A percentile compares a stretch with the other conserved stretches of the same genome.
Evolutionary conservation across 2,329 filamentous ascomycete species (phyloP).

Genomic region (Zasmidium citrigriseum): DNA sequence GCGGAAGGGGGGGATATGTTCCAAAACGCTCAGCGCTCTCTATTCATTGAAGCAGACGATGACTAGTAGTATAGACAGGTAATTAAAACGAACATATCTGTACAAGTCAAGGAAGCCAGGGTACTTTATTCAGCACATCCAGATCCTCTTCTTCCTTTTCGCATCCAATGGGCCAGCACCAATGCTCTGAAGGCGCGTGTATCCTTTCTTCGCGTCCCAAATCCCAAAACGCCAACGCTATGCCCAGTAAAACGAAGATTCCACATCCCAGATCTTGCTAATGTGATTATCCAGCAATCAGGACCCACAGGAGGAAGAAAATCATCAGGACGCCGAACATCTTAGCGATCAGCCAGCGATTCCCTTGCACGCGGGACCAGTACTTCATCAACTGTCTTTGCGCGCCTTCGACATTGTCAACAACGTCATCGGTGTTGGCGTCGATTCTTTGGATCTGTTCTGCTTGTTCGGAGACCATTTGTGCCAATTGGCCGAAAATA

Average conservation of each 20-base stretch:
- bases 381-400: conserved; percentile 96
- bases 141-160: not conserved
- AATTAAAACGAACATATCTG: not conserved
- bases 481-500: conserved; percentile 91
- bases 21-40: not conserved
- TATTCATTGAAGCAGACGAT: not conserved
- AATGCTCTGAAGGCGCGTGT: not conserved
- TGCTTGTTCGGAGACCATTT: conserved; percentile 96
- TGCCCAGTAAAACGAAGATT: too few species aligned
- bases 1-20: not conserved
- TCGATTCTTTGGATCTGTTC: conserved; percentile 98
- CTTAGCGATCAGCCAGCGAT: conserved; percentile 87
- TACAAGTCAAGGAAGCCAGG: not conserved
- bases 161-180: not conserved
- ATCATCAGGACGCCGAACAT: conserved; percentile 93
- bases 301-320: conserved; percentile 49
- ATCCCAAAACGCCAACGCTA: not conserved
- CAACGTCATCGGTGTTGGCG: conserved; percentile 95
- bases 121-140: not conserved
- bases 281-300: conserved; percentile 33
- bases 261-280: too few species aligned
- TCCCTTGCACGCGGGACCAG: conserved; percentile 90
- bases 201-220: not conserved
- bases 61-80: not conserved
- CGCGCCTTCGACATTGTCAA: conserved; percentile 96